These are phyloP conservation scores for Melastoma malabathricum DNA, from an alignment of 345 rosid species.

Conservation along the genomic window DNA sequence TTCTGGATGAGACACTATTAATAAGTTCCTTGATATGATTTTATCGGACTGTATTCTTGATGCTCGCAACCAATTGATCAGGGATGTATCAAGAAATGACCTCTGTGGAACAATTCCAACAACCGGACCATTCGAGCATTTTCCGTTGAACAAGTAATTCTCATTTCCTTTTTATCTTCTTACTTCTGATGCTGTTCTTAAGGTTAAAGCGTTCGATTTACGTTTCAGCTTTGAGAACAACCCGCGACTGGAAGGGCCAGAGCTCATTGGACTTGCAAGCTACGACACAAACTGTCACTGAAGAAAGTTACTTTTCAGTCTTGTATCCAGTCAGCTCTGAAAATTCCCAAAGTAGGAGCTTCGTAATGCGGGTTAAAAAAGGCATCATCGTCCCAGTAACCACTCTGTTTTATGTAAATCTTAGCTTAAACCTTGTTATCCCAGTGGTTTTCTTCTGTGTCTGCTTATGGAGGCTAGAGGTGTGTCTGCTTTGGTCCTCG, in stretches of 20 bases:
- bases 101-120: conserved; percentile 96
- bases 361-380: conserved; percentile 1
- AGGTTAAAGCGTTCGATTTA: too few species aligned
- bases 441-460: too few species aligned
- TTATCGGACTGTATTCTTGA: too few species aligned
- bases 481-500: too few species aligned
- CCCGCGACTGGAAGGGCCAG: conserved; percentile 86
- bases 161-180: not conserved
- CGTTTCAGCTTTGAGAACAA: conserved; percentile 66
- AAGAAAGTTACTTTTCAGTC: conserved; percentile 5
- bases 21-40: not conserved
- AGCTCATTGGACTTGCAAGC: conserved; percentile 76
- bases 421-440: too few species aligned
- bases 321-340: conserved; percentile 6
- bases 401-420: too few species aligned
- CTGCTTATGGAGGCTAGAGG: too few species aligned
- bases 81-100: conserved; percentile 83
- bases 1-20: not conserved
- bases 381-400: too few species aligned
- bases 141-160: conserved; percentile 73
- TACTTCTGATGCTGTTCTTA: not conserved
- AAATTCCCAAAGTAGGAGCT: conserved; percentile 6
- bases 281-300: conserved; percentile 80
- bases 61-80: conserved; percentile 11
- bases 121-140: conserved; percentile 71